phyloP scores from a whole-genome alignment of 2,329 filamentous ascomycete genomes.

The Endoconidiophora polonica region DNA sequence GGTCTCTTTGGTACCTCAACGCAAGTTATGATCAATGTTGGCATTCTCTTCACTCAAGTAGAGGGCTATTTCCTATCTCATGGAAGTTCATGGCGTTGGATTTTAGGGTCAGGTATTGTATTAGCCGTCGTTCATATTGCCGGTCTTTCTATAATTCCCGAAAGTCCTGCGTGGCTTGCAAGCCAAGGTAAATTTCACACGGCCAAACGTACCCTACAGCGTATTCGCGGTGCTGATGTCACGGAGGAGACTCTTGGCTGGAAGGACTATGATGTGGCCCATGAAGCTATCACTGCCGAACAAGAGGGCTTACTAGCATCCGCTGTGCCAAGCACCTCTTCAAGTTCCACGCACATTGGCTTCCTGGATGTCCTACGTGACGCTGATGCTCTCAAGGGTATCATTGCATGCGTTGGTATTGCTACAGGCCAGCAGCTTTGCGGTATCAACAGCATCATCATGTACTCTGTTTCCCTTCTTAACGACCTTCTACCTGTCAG shows the following conservation, averaged over 20 bases:
- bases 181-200: constrained; percentile 41
- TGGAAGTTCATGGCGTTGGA: constrained; percentile 65
- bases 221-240: constrained; percentile 62
- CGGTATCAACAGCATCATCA: constrained; percentile 92
- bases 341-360: constrained; percentile 28
- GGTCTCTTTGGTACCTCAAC: constrained; percentile 76
- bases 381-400: constrained; percentile 51
- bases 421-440: constrained; percentile 90
- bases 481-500: constrained; percentile 64
- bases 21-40: constrained; percentile 84
- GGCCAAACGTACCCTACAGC: constrained; percentile 53
- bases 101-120: constrained; percentile 55
- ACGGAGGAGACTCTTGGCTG: constrained; percentile 53
- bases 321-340: constrained; percentile 8
- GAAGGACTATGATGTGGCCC: constrained; percentile 21
- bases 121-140: constrained; percentile 51
- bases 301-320: constrained; percentile 50
- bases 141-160: constrained; percentile 60
- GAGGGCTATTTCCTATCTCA: constrained; percentile 78
- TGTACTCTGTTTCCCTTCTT: constrained; percentile 91
- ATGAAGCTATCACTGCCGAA: constrained; percentile 35
- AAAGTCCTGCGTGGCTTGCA: constrained; percentile 80
- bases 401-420: constrained; percentile 71
- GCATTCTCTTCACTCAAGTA: constrained; percentile 68
- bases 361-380: constrained; percentile 51